Percentiles rank a stretch among this genome's conserved stretches.
phyloP scores from a whole-genome alignment of 2,329 filamentous ascomycete species.

The Cryphonectria nitschkei region DNA sequence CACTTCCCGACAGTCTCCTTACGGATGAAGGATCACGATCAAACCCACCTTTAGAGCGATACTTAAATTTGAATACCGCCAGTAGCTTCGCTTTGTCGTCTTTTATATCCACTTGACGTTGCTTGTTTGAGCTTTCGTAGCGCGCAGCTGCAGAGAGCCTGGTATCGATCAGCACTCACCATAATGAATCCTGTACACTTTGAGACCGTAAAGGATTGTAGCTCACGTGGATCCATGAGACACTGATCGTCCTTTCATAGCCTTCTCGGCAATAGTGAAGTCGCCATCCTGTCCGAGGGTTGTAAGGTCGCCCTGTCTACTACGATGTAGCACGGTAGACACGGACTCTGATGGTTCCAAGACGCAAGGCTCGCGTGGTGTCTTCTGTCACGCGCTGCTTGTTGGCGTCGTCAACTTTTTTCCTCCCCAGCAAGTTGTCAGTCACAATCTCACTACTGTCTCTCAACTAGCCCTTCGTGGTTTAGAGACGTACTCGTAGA shows the following conservation, averaged over 20 bases:
- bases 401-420: constrained; percentile 5
- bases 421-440: neutral
- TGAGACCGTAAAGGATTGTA: neutral
- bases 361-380: neutral
- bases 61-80: neutral
- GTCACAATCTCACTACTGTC: neutral
- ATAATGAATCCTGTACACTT: neutral
- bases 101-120: neutral
- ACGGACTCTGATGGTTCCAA: constrained; percentile 7
- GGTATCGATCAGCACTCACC: neutral
- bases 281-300: neutral
- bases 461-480: no score
- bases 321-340: neutral
- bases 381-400: neutral
- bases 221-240: neutral
- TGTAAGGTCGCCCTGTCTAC: neutral
- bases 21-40: neutral
- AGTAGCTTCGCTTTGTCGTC: neutral
- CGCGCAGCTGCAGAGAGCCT: neutral
- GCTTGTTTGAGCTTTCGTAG: no score
- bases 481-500: neutral
- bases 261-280: neutral
- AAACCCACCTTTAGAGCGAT: constrained; percentile 1
- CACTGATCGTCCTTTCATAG: neutral
- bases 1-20: neutral